Conservation (phyloP, 495 filamentous ascomycete genomes). For the Monascus purpureus region DNA sequence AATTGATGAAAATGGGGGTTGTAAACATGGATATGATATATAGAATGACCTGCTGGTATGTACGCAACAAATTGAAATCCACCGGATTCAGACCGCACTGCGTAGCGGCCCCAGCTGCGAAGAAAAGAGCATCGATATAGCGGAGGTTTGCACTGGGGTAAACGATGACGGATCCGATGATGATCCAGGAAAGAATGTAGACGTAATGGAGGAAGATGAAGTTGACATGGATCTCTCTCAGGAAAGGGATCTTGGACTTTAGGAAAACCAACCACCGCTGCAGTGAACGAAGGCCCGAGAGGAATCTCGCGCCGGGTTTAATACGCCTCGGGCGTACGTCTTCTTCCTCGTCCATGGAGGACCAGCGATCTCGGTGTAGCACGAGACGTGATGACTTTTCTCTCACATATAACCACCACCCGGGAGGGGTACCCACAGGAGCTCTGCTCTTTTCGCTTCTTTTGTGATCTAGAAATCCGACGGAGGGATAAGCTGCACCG, state of each 20-base stretch:
- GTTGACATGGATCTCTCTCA: slow-evolving; percentile 49
- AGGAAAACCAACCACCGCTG: slow-evolving; percentile 6
- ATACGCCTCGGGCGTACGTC: background rate
- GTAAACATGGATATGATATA: slow-evolving; percentile 57
- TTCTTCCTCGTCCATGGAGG: background rate
- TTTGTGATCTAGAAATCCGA: no score
- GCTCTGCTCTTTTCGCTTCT: no score
- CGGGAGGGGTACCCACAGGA: no score
- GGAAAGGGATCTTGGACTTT: slow-evolving; percentile 18
- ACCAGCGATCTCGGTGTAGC: no score
- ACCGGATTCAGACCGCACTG: slow-evolving; percentile 88
- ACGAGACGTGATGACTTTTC: no score
- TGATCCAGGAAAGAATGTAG: slow-evolving; percentile 55
- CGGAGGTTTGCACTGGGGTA: slow-evolving; percentile 45
- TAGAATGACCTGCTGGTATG: slow-evolving; percentile 67
- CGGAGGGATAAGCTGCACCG: no score
- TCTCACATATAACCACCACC: no score
- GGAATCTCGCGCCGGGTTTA: slow-evolving; percentile 16
- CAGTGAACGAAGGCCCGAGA: slow-evolving; percentile 13
- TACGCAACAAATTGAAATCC: slow-evolving; percentile 56
- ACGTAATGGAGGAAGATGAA: slow-evolving; percentile 81
- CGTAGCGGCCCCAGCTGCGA: slow-evolving; percentile 64
- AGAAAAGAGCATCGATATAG: slow-evolving; percentile 87
- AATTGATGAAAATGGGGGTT: slow-evolving; percentile 85
- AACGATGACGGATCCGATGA: slow-evolving; percentile 65